Percentiles rank a stretch among this genome's conserved stretches.
These are phyloP conservation scores for Ceratocystis smalleyi DNA, from an alignment of 2,329 filamentous ascomycete genomes.

Conservation along the genomic window DNA sequence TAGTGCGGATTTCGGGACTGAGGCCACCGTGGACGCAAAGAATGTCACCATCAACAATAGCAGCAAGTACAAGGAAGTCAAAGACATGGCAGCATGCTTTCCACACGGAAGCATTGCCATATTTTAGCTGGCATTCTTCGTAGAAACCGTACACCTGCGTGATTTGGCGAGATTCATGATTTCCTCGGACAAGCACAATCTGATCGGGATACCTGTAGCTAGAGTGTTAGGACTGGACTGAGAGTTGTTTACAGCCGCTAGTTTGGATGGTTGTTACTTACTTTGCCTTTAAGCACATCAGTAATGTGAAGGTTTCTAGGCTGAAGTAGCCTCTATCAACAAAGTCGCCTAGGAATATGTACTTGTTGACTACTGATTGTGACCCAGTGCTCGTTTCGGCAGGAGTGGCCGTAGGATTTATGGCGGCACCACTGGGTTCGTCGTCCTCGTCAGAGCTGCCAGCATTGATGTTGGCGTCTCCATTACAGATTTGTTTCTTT, in stretches of 20 bases:
- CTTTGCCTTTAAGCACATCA: slow-evolving; percentile 82
- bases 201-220: slow-evolving; percentile 72
- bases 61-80: slow-evolving; percentile 88
- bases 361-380: slow-evolving; percentile 39
- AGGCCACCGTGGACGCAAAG: slow-evolving; percentile 94
- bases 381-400: slow-evolving; percentile 26
- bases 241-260: not conserved
- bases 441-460: slow-evolving; percentile 31
- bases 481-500: slow-evolving; percentile 59
- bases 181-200: slow-evolving; percentile 90
- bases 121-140: slow-evolving; percentile 94
- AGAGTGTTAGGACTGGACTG: slow-evolving; percentile 19
- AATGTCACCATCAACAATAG: slow-evolving; percentile 95
- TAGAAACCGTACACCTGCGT: slow-evolving; percentile 99
- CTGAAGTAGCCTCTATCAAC: slow-evolving; percentile 96
- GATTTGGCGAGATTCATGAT: slow-evolving; percentile 94
- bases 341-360: slow-evolving; percentile 66
- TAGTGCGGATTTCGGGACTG: slow-evolving; percentile 83
- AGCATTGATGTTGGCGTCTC: slow-evolving; percentile 31
- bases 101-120: slow-evolving; percentile 98
- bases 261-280: slow-evolving; percentile 22
- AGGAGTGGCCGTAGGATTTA: slow-evolving; percentile 22
- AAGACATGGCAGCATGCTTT: slow-evolving; percentile 99
- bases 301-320: slow-evolving; percentile 90
- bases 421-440: not conserved